Evolutionary conservation across 2,329 filamentous ascomycete genomes (phyloP).

Genomic region (Monosporascus sp.): DNA sequence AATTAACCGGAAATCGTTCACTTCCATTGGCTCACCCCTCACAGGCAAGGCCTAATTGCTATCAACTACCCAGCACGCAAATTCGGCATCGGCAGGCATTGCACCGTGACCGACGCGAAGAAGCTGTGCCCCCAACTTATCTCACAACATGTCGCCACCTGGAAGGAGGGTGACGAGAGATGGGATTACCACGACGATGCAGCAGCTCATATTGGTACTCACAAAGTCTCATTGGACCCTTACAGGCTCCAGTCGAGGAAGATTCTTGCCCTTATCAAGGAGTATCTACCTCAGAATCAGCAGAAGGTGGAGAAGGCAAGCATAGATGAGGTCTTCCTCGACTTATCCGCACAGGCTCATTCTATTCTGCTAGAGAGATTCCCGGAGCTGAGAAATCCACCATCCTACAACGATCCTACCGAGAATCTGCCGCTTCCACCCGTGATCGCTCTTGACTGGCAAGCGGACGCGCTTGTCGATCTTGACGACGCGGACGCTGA

Average conservation of each 20-base stretch:
- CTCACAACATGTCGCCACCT: conserved; percentile 89
- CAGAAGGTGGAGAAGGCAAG: conserved; percentile 88
- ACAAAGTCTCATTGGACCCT: conserved; percentile 92
- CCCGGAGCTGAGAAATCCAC: conserved; percentile 60
- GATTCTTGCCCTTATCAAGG: conserved; percentile 76
- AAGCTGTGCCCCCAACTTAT: conserved; percentile 82
- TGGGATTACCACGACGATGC: conserved; percentile 90
- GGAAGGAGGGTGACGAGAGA: conserved; percentile 82
- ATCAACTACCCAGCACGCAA: conserved; percentile 89
- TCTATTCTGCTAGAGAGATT: conserved; percentile 68
- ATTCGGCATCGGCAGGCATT: conserved; percentile 74
- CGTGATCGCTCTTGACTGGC: conserved; percentile 71
- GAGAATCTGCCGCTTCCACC: conserved; percentile 67
- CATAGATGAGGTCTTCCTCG: conserved; percentile 93
- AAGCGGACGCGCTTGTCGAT: conserved; percentile 74
- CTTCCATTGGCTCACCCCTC: conserved; percentile 7
- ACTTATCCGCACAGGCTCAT: conserved; percentile 81
- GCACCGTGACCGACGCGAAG: conserved; percentile 73
- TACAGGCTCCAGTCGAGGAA: conserved; percentile 80
- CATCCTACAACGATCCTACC: conserved; percentile 68
- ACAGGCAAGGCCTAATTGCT: conserved; percentile 83
- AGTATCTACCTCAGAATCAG: conserved; percentile 56
- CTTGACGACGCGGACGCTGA: conserved; percentile 68
- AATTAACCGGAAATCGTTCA: conserved; percentile 1
- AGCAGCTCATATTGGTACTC: conserved; percentile 70